Percentiles rank a stretch among this genome's conserved stretches.
Conservation (phyloP, 202 grass and related monocot species). For the Setaria viridis region DNA sequence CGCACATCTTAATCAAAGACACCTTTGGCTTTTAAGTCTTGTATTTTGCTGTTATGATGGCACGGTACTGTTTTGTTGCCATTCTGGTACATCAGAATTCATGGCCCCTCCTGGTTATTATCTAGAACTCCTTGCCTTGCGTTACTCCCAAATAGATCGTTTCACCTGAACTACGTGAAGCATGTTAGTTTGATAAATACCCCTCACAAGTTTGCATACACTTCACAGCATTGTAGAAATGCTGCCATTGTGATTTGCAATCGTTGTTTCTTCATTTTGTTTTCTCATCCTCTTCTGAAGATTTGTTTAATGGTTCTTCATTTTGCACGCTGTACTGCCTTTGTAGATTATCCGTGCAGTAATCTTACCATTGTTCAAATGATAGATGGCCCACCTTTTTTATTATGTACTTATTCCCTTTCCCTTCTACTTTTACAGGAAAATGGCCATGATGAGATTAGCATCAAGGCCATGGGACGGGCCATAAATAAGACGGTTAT, state of each 20-base stretch:
- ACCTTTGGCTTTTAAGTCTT: neutral
- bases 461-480: constrained; percentile 86
- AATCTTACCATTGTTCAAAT: neutral
- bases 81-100: neutral
- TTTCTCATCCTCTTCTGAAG: neutral
- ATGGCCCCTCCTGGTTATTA: neutral
- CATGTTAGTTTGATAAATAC: constrained; percentile 5
- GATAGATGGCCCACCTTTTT: neutral
- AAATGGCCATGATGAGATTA: constrained; percentile 82
- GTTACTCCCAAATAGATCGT: neutral
- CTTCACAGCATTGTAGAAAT: constrained; percentile 14
- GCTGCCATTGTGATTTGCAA: neutral
- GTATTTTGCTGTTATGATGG: neutral
- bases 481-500: constrained; percentile 91
- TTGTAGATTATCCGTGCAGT: neutral
- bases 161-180: neutral
- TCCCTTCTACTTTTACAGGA: constrained; percentile 50
- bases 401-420: neutral
- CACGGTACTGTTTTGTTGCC: neutral
- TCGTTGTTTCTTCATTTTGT: neutral
- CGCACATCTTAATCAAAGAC: neutral
- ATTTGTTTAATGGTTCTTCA: neutral
- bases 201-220: neutral
- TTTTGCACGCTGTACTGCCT: neutral
- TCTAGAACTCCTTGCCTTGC: neutral